Evolutionary conservation across 2,329 filamentous ascomycete genomes (phyloP).

Genomic region (Myriosclerotinia scirpicola): DNA sequence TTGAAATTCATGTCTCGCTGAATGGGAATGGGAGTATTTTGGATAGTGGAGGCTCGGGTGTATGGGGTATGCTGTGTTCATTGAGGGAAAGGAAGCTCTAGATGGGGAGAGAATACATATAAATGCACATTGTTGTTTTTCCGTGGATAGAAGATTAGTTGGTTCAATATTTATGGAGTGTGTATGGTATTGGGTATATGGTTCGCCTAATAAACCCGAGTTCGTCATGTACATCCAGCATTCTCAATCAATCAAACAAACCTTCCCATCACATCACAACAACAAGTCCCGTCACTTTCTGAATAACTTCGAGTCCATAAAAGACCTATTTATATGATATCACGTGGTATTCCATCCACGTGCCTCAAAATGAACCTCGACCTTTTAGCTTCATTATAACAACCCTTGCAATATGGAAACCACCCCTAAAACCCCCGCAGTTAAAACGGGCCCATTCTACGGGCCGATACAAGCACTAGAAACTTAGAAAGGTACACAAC

Average conservation of each 20-base stretch:
- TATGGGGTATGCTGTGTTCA: not conserved
- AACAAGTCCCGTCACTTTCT: not conserved
- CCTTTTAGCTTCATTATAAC: not conserved
- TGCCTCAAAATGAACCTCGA: not conserved
- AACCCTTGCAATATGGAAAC: not conserved
- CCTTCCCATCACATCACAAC: not conserved
- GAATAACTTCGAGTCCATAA: not conserved
- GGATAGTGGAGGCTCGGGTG: not conserved
- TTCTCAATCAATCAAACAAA: not conserved
- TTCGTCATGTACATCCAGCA: not conserved
- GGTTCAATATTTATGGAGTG: not conserved
- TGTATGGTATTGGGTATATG: too few relatives aligned
- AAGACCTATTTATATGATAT: not conserved
- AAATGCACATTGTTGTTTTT: not conserved
- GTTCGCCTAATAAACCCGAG: not conserved
- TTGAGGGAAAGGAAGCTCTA: not conserved
- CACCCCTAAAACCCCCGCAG: not conserved
- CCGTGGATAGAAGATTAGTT: not conserved
- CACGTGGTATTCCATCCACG: not conserved
- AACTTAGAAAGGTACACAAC: slow-evolving; percentile 1
- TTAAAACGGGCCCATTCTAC: not conserved
- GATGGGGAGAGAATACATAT: not conserved
- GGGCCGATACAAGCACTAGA: slow-evolving; percentile 4
- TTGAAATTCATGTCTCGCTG: not conserved
- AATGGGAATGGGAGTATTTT: not conserved